Base-by-base conservation (phyloP, 208 protist genomes). In the Histomonas meleagridis region DNA sequence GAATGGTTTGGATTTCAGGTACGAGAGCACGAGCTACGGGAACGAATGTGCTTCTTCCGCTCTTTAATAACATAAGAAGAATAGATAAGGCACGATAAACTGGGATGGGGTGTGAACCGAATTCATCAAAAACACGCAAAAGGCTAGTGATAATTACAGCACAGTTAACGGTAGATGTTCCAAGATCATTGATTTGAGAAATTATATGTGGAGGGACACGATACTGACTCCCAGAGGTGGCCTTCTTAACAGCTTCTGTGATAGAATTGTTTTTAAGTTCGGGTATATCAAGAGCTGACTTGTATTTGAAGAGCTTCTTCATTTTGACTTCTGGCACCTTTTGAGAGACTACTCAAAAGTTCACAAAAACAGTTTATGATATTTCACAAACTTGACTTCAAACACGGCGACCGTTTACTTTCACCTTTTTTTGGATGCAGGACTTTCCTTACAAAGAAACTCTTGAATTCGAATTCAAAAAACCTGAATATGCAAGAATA, bases 1-100 rank as follows among this genome's bases (percentile, higher is more conserved):
- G 26, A 32, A 79, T 79, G 46, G 70, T 79, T n/a, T 23, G n/a
- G 28, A 79, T 79, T 79, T 79, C 70, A 49, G 70, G 70, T 32
- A 40, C 70, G 40, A 79, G 49, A 32, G 70, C 70, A 49, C 49
- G 70, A 79, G 70, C 70, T 10, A 40, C 70, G 7, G 70, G 70
- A 51, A 79, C n/a, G 40, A 79, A 23, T 49, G 70, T 79, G 0
- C 49, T 18, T n/a, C 26, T 14, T 23, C 40, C 9, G 26, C n/a
- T 79, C 23, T 23, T 46, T n/a, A 79, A 18, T n/a, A 14, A 35
- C 9, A 32, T 49, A 35, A 79, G n/a, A 49, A 79, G 32, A n/a
- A 79, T 49, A 49, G 46, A 18, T n/a, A 79, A 28, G 46, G 70
- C 40, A n/a, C 49, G 46, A 0, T 49, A 51, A n/a, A 79, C 40